Base-by-base conservation (phyloP, 139 green algal genomes). In the Closterium sp. region DNA sequence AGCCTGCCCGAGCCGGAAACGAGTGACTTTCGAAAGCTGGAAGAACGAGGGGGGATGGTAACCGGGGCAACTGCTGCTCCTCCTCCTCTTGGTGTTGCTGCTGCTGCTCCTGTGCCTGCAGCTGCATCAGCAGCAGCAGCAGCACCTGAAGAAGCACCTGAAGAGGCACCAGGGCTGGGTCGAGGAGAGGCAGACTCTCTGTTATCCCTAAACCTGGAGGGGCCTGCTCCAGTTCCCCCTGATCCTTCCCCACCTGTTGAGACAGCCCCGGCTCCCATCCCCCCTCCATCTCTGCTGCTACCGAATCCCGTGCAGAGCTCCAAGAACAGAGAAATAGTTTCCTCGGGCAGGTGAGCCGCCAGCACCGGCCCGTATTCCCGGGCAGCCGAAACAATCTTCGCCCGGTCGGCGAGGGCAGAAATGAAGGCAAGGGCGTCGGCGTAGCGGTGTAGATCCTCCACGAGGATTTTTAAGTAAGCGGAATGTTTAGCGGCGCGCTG, bases 321-420 rank as follows among this genome's bases (percentile, higher is more conserved):
- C 97, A 99, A 98, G 22, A 99, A 94, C 86, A 97, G 92, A 0
- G 96, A 95, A 0, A 97, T 99, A 28, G 97, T 96, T 30, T 95
- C 96, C 91, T 98, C 97, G 0, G 97, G 95, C n/a, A 87, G 70
- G 32, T 89, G 32, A 27, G 32, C 91, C 62, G 97, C 95, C 86
- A 98, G 89, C 38, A 95, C 94, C 89, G 97, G 98, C 88, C 97
- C 97, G 93, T 99, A 97, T 92, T 96, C 95, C 31, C 95, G 91
- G 29, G 98, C 91, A 0, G 96, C 92, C 32, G 90, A 89, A 0
- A 94, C 94, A 1, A 95, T 95, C 88, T 94, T 79, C 62, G 62
- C n/a, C 28, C 94, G 86, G 31, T 62, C 28, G 4, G 90, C 9
- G 86, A 97, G 93, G 27, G 85, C 79, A 70, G 92, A 91, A 22